phyloP scores from a whole-genome alignment of 192 early-diverging fungal species.

The Backusella parvicylindrica region DNA sequence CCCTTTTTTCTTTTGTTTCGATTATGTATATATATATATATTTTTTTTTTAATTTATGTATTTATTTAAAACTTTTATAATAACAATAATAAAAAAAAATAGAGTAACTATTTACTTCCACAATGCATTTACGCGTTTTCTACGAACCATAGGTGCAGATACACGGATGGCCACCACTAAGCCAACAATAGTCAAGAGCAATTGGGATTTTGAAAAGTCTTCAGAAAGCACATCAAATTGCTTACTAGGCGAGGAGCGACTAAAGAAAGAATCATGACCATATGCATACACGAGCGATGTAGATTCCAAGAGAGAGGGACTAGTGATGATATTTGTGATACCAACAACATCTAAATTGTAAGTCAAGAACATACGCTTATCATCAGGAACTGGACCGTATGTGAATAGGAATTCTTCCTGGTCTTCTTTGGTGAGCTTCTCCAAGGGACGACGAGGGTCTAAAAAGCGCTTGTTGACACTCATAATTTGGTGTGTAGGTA shows the following conservation, averaged over 20 bases:
- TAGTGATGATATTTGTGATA: conserved; percentile 62
- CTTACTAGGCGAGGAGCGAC: conserved; percentile 77
- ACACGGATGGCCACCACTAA: conserved; percentile 73
- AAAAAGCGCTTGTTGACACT: conserved; percentile 71
- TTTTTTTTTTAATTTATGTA: background rate
- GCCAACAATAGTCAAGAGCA: conserved; percentile 81
- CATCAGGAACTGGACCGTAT: conserved; percentile 69
- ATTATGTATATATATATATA: background rate
- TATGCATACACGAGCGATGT: conserved; percentile 87
- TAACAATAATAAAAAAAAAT: background rate
- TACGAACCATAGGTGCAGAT: conserved; percentile 67
- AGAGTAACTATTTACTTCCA: conserved; percentile 42
- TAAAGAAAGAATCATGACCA: conserved; percentile 91
- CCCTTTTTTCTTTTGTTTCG: too few relatives aligned
- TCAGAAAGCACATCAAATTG: conserved; percentile 93
- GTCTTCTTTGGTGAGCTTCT: conserved; percentile 68
- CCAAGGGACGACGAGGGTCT: conserved; percentile 78
- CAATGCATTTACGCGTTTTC: conserved; percentile 49
- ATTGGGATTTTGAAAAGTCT: conserved; percentile 83
- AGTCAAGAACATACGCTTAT: conserved; percentile 72
- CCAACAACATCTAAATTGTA: conserved; percentile 69
- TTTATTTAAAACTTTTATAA: background rate
- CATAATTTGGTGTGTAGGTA: conserved; percentile 52
- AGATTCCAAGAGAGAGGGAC: conserved; percentile 86
- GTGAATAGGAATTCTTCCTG: conserved; percentile 85